Percentiles rank a stretch among this genome's conserved stretches.
Evolutionary conservation across 2,329 filamentous ascomycete species (phyloP).

Genomic region (Arthrobotrys conoides): DNA sequence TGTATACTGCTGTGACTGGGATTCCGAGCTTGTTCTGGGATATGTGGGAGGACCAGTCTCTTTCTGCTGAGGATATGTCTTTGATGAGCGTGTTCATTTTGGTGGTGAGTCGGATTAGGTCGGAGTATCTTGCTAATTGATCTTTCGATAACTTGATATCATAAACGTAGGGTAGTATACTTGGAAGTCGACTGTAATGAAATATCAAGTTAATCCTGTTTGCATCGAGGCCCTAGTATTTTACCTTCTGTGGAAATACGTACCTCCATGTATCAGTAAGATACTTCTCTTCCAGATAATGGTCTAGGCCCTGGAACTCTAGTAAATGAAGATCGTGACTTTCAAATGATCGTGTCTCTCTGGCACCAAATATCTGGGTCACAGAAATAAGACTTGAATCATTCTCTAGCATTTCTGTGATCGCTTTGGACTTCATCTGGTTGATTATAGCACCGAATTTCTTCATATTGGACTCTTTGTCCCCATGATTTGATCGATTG

Average conservation of each 20-base stretch:
- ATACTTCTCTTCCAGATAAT: constrained; percentile 13
- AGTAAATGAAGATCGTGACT: constrained; percentile 5
- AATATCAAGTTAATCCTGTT: not conserved
- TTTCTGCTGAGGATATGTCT: constrained; percentile 34
- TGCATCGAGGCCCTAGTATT: no score
- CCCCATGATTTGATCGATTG: not conserved
- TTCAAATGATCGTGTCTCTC: constrained; percentile 10
- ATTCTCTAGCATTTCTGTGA: constrained; percentile 21
- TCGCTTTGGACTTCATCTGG: constrained; percentile 24
- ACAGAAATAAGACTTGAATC: constrained; percentile 24
- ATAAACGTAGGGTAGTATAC: constrained; percentile 14
- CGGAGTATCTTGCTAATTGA: constrained; percentile 24
- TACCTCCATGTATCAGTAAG: constrained; percentile 23
- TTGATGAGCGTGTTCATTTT: constrained; percentile 20
- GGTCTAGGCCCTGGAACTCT: constrained; percentile 19
- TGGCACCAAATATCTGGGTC: constrained; percentile 6
- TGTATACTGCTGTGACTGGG: constrained; percentile 14
- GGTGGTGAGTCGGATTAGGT: not conserved
- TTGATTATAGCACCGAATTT: constrained; percentile 18
- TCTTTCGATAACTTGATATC: constrained; percentile 19
- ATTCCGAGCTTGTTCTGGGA: constrained; percentile 13
- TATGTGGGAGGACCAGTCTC: constrained; percentile 22
- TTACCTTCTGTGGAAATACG: not conserved
- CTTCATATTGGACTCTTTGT: constrained; percentile 12
- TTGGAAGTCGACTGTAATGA: constrained; percentile 1